phyloP scores from a whole-genome alignment of 2,329 filamentous ascomycete species.

The Nemania sp. region DNA sequence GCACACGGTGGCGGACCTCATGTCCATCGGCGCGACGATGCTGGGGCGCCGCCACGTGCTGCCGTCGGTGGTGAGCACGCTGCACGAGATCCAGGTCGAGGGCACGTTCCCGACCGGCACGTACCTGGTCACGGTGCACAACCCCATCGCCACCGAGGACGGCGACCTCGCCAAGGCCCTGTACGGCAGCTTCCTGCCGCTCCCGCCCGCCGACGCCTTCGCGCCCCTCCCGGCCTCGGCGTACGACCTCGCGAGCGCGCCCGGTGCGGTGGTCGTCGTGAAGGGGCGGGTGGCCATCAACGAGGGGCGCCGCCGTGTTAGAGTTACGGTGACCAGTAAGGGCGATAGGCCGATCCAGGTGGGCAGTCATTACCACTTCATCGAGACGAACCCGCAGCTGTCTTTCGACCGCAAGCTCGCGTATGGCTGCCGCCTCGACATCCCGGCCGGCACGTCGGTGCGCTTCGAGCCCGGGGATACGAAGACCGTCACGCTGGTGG shows the following conservation, averaged over 20 bases:
- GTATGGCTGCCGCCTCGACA: constrained; percentile 89
- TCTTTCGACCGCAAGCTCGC: constrained; percentile 86
- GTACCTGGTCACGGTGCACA: constrained; percentile 93
- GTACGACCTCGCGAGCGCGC: constrained; percentile 76
- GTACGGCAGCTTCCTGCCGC: constrained; percentile 90
- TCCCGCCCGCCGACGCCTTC: constrained; percentile 78
- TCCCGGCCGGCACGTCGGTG: constrained; percentile 89
- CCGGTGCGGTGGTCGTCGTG: constrained; percentile 83
- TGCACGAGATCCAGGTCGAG: constrained; percentile 90
- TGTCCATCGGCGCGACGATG: constrained; percentile 91
- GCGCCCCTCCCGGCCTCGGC: constrained; percentile 71
- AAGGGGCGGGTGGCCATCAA: constrained; percentile 76
- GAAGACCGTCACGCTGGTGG: constrained; percentile 89
- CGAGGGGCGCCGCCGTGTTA: constrained; percentile 77
- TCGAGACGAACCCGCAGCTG: constrained; percentile 91
- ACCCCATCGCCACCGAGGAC: constrained; percentile 87
- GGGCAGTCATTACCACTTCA: constrained; percentile 95
- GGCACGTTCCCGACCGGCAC: constrained; percentile 92
- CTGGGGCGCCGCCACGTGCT: constrained; percentile 92
- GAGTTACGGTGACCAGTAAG: constrained; percentile 81
- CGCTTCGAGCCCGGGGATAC: constrained; percentile 94
- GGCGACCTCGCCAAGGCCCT: constrained; percentile 87
- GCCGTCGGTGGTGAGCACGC: constrained; percentile 81
- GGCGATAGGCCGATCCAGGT: constrained; percentile 93
- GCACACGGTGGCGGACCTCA: constrained; percentile 91